Conservation (phyloP, 1,284 basidiomycete genomes). For the Naganishia sp. region DNA sequence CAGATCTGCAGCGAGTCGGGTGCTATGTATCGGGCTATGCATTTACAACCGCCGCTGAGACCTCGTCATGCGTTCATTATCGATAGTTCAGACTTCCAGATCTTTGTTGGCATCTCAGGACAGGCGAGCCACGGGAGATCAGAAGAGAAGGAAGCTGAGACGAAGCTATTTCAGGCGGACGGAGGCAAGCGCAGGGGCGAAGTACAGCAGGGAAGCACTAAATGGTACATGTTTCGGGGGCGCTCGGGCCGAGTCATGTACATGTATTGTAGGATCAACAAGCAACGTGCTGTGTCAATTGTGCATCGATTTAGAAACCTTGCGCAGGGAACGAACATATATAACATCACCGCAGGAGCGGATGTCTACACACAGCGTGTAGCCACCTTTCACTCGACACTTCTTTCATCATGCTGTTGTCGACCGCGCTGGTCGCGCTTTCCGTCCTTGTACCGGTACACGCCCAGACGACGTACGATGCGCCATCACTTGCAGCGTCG, state of each 20-base stretch:
- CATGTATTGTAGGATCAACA: neutral
- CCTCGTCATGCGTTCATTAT: too few relatives aligned
- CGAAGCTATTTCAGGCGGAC: neutral
- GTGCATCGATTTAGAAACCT: too few relatives aligned
- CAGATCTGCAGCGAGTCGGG: too few relatives aligned
- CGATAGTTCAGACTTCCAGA: too few relatives aligned
- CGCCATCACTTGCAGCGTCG: constrained; percentile 17
- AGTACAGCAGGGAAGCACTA: neutral
- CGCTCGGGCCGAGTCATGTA: neutral
- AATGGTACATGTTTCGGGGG: constrained; percentile 8
- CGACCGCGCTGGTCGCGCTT: neutral
- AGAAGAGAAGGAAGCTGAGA: neutral
- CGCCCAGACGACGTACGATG: constrained; percentile 4
- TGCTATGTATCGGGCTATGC: too few relatives aligned
- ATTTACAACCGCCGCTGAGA: too few relatives aligned
- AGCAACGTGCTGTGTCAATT: neutral
- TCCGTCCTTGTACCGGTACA: neutral
- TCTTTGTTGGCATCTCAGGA: too few relatives aligned
- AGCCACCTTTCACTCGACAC: neutral
- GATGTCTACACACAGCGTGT: neutral
- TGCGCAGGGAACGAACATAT: too few relatives aligned
- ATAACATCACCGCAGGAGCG: too few relatives aligned
- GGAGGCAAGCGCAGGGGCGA: too few relatives aligned
- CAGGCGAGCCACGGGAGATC: neutral
- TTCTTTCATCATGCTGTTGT: neutral